A percentile compares a stretch with the other conserved stretches of the same genome.
These are phyloP conservation scores for Phytophthora podocarpi DNA, from an alignment of 352 stramenopile genomes.

Conservation along the genomic window DNA sequence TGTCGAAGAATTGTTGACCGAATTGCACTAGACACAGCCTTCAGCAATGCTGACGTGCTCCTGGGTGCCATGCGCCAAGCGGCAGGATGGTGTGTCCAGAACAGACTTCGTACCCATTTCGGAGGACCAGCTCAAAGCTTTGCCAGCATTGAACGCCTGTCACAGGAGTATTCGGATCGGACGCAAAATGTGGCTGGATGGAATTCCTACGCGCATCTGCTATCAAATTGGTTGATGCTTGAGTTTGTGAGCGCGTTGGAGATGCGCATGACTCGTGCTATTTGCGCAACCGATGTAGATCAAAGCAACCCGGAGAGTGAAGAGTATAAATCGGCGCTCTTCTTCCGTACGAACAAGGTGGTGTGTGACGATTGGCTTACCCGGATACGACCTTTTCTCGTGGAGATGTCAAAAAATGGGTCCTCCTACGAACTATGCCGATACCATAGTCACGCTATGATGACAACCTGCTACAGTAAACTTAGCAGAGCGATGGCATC, in stretches of 20 bases:
- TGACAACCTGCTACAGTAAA: constrained; percentile 43
- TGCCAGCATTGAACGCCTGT: constrained; percentile 69
- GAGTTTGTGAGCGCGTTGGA: constrained; percentile 67
- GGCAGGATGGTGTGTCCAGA: constrained; percentile 72
- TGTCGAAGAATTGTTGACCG: constrained; percentile 31
- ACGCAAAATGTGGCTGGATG: constrained; percentile 3
- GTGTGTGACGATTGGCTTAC: constrained; percentile 80
- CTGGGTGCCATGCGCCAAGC: constrained; percentile 49
- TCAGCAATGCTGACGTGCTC: constrained; percentile 33
- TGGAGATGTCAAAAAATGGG: constrained; percentile 43
- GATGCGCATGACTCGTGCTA: constrained; percentile 45
- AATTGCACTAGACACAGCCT: neutral
- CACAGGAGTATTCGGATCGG: constrained; percentile 44
- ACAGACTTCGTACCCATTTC: constrained; percentile 76
- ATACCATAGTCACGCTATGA: constrained; percentile 52
- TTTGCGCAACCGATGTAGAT: constrained; percentile 19
- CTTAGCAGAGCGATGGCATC: constrained; percentile 37
- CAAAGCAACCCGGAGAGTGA: constrained; percentile 48
- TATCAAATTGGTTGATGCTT: constrained; percentile 50
- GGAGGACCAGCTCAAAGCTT: constrained; percentile 79
- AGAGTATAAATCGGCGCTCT: constrained; percentile 45
- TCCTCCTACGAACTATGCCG: constrained; percentile 38
- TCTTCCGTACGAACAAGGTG: constrained; percentile 68
- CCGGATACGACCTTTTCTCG: constrained; percentile 58
- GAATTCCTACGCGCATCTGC: neutral